Conservation (phyloP, 345 rosid genomes). For the Cardamine occulta region DNA sequence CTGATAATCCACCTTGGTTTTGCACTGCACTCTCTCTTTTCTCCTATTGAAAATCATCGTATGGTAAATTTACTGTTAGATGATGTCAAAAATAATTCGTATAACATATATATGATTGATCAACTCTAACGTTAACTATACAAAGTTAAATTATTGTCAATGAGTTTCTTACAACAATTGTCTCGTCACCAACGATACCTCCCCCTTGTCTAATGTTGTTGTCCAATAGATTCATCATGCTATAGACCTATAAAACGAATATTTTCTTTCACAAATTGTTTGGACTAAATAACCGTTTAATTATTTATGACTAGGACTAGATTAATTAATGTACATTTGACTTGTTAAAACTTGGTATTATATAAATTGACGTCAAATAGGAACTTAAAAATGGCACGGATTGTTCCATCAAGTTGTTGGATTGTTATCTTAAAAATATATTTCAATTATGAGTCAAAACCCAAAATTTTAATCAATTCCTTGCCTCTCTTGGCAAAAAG, state of each 20-base stretch:
- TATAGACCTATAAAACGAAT: conserved; percentile 19
- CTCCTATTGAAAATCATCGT: conserved; percentile 21
- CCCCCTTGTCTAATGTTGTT: conserved; percentile 17
- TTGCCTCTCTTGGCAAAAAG: conserved; percentile 14
- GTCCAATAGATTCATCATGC: conserved; percentile 31
- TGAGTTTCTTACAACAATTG: conserved; percentile 26
- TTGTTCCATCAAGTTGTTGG: conserved; percentile 16
- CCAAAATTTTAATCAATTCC: neutral
- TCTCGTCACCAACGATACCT: conserved; percentile 23
- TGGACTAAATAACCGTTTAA: neutral
- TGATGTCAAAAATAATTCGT: conserved; percentile 2
- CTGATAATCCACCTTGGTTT: conserved; percentile 35
- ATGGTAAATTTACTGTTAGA: neutral
- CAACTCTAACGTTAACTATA: conserved; percentile 1
- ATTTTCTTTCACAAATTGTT: neutral
- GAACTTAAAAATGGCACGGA: neutral
- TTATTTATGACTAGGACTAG: neutral
- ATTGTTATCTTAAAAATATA: neutral
- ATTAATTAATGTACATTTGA: conserved; percentile 20
- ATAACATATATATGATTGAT: neutral
- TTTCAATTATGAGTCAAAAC: neutral
- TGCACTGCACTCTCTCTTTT: conserved; percentile 4
- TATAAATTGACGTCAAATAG: conserved; percentile 8
- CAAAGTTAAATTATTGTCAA: neutral
- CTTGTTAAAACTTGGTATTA: conserved; percentile 17